These are phyloP conservation scores for Pestalotiopsis sp. DNA, from an alignment of 2,329 filamentous ascomycete species.

Conservation along the genomic window DNA sequence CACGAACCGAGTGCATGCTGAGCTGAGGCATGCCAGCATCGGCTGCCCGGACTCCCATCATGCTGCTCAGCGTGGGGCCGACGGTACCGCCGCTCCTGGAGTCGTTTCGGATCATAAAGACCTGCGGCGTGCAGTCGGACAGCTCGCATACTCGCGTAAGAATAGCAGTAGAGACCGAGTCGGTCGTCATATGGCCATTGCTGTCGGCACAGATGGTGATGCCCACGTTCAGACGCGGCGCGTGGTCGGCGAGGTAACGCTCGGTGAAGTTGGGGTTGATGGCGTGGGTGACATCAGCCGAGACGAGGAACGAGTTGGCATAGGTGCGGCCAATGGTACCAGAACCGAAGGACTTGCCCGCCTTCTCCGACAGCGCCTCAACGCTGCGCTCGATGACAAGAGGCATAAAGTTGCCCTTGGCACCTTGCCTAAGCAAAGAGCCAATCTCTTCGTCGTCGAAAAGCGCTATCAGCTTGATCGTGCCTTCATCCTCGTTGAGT, in stretches of 20 bases:
- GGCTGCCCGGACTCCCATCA: constrained; percentile 79
- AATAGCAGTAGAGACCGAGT: constrained; percentile 81
- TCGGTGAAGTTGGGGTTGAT: constrained; percentile 91
- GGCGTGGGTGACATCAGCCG: constrained; percentile 90
- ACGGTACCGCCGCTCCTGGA: constrained; percentile 87
- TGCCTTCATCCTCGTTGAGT: constrained; percentile 57
- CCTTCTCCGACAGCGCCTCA: constrained; percentile 56
- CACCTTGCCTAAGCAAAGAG: constrained; percentile 86
- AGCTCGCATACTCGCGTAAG: constrained; percentile 78
- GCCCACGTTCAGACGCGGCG: constrained; percentile 86
- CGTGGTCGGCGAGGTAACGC: constrained; percentile 82
- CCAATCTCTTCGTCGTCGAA: constrained; percentile 98
- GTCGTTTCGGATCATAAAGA: constrained; percentile 96
- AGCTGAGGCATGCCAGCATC: constrained; percentile 90
- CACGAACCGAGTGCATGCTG: constrained; percentile 91
- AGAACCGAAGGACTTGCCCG: constrained; percentile 47
- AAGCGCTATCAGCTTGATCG: constrained; percentile 87
- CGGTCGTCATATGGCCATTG: constrained; percentile 96
- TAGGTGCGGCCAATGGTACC: constrained; percentile 78
- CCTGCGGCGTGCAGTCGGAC: constrained; percentile 71
- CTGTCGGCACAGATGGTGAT: constrained; percentile 78
- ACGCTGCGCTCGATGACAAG: constrained; percentile 78
- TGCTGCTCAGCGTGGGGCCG: constrained; percentile 83
- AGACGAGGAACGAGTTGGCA: constrained; percentile 89
- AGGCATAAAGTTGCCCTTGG: constrained; percentile 85